Base-by-base conservation (phyloP, 331 rosid species). In the Quercus tomentella region DNA sequence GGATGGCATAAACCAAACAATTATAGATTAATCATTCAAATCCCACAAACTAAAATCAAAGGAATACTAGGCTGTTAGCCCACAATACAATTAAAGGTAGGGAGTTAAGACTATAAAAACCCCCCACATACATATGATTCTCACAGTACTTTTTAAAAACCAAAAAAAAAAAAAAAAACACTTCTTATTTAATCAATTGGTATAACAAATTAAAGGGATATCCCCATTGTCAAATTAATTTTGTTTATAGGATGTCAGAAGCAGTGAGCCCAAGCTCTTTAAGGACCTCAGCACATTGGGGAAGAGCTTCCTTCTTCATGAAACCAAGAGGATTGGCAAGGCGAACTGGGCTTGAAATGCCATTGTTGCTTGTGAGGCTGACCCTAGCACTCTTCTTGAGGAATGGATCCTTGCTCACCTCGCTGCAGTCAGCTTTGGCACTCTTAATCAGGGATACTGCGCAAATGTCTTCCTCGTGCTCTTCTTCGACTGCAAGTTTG, bases 271-370 rank as follows among this genome's bases (percentile, higher is more conserved):
- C 97, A 55, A 94, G 95, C 69, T 89, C 95, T n/a, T 81, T 76
- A 72, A 94, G 86, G 5, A 89, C 83, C 0, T 77, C 37, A 2
- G 43, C 0, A 76, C 98, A 94, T 6, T 70, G 58, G 2, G 94
- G 57, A 63, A 80, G 85, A 37, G 78, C 60, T 0, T 82, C 73
- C 57, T 82, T 83, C 82, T 6, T 87, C 45, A 91, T 79, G 88
- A 92, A 95, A 1, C 97, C 97, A 5, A 95, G 98, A 37, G 97
- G 91, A 75, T 87, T 92, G 4, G 98, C 87, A 0, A 66, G 35
- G 63, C 97, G 97, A 5, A 85, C 4, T 0, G 84, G 80, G 18
- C 82, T 58, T 0, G 82, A 8, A 3, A 94, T 89, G 33, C 97
- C 98, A 61, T 81, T 86, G 86, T 92, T 76, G 8, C 49, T 71